phyloP scores from a whole-genome alignment of 2,329 filamentous ascomycete species.

The Ceratocystis cubensis region DNA sequence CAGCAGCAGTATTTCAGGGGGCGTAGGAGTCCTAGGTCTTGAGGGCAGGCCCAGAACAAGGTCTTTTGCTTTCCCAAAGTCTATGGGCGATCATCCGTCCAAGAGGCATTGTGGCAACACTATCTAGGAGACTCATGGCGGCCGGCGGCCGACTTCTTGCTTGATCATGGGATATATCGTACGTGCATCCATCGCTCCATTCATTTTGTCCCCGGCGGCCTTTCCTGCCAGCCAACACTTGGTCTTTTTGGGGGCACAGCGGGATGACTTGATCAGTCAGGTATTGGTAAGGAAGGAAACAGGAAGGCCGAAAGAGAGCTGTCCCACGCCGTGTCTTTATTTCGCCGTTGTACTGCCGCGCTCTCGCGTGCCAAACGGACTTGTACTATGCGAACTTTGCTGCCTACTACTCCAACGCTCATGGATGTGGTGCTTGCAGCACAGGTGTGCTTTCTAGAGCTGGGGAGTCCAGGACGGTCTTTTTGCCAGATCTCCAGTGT shows the following conservation, averaged over 20 bases:
- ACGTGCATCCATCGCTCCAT: not conserved
- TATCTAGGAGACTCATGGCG: too few relatives aligned
- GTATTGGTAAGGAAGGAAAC: too few relatives aligned
- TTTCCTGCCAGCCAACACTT: not conserved
- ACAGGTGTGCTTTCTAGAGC: not conserved
- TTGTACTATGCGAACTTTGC: not conserved
- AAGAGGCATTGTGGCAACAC: too few relatives aligned
- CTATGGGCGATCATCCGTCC: too few relatives aligned
- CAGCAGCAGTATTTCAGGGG: too few relatives aligned
- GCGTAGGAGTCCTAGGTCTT: too few relatives aligned
- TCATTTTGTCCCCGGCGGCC: not conserved
- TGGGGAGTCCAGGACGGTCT: not conserved
- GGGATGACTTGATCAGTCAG: not conserved
- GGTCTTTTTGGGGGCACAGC: not conserved
- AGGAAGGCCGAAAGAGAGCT: too few relatives aligned
- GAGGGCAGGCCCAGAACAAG: too few relatives aligned
- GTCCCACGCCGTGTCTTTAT: not conserved
- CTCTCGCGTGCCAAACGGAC: not conserved
- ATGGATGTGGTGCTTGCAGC: not conserved
- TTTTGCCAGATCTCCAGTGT: not conserved
- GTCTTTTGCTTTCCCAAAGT: too few relatives aligned
- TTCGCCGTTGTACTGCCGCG: not conserved
- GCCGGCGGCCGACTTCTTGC: too few relatives aligned
- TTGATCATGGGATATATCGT: not conserved
- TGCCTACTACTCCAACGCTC: not conserved